Percentiles rank a stretch among this genome's conserved stretches.
phyloP scores from a whole-genome alignment of 805 yeast genomes.

The Candida chilensis region DNA sequence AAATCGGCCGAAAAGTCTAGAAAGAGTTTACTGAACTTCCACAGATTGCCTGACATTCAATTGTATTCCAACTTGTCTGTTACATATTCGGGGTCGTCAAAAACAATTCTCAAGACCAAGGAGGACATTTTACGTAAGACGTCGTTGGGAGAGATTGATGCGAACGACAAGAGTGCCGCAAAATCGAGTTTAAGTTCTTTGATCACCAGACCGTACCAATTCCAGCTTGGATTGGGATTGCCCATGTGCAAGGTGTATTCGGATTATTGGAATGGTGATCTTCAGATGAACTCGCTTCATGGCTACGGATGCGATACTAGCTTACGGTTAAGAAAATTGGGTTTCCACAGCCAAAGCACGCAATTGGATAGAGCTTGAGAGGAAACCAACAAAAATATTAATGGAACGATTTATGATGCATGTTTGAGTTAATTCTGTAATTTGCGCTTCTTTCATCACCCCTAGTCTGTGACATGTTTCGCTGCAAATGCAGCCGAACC shows the following conservation, averaged over 20 bases:
- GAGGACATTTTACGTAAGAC: constrained; percentile 23
- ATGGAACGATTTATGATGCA: too few relatives aligned
- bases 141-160: constrained; percentile 26
- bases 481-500: too few relatives aligned
- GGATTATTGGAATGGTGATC: constrained; percentile 93
- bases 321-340: constrained; percentile 70
- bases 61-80: constrained; percentile 21
- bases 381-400: too few relatives aligned
- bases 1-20: constrained; percentile 54
- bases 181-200: constrained; percentile 53
- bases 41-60: constrained; percentile 58
- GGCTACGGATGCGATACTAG: constrained; percentile 92
- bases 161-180: constrained; percentile 14
- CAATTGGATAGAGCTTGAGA: constrained; percentile 64
- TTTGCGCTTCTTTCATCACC: too few relatives aligned
- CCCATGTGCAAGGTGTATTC: constrained; percentile 92
- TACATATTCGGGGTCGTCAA: background rate
- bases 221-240: constrained; percentile 77
- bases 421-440: too few relatives aligned
- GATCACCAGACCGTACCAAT: constrained; percentile 64
- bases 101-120: background rate
- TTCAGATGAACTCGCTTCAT: constrained; percentile 73
- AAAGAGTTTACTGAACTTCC: constrained; percentile 55
- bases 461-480: too few relatives aligned
- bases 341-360: constrained; percentile 50